Conservation (phyloP, 2,329 filamentous ascomycete genomes). For the Aspergillus luchuensis region DNA sequence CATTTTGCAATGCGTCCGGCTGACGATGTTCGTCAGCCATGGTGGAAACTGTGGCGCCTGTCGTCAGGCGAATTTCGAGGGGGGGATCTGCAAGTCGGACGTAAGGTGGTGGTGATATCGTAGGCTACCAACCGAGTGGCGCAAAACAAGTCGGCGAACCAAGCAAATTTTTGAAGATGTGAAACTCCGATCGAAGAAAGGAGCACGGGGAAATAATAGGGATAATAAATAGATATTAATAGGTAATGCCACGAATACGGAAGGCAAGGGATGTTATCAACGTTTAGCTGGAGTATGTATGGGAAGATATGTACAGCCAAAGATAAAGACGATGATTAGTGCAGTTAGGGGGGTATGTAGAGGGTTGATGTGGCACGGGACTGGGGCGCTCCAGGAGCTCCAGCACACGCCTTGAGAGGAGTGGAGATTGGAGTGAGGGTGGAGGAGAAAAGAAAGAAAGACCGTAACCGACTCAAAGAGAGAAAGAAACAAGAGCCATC, state of each 20-base stretch:
- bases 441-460: conserved; percentile 2
- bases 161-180: neutral
- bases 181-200: neutral
- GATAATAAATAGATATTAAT: neutral
- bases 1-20: conserved; percentile 11
- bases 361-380: neutral
- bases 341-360: neutral
- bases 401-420: neutral
- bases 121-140: neutral
- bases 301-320: conserved; percentile 10
- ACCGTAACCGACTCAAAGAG: neutral
- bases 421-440: neutral
- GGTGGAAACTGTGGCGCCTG: neutral
- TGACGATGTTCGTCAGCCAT: neutral
- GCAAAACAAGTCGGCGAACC: neutral
- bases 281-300: neutral
- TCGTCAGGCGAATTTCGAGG: neutral
- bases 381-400: conserved; percentile 3
- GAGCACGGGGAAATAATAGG: too few species aligned
- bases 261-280: neutral
- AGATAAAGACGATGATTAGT: neutral
- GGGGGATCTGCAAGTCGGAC: neutral
- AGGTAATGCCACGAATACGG: neutral
- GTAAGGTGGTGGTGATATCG: neutral
- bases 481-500: neutral